Conservation (phyloP, 805 yeast genomes). For the Tetrapisispora arboricola region DNA sequence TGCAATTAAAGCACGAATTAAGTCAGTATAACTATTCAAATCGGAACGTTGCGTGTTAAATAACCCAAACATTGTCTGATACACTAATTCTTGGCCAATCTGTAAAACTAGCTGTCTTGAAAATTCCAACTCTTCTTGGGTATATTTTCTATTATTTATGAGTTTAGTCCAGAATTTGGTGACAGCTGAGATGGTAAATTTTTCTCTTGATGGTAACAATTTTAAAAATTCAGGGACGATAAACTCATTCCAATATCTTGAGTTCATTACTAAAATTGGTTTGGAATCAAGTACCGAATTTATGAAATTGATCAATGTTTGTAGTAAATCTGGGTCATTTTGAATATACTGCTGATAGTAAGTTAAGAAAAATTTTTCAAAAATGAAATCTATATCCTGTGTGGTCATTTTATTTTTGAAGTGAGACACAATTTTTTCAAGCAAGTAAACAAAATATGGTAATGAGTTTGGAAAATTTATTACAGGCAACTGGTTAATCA, state of each 20-base stretch:
- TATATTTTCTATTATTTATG: slow-evolving; percentile 38
- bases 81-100: slow-evolving; percentile 23
- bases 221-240: slow-evolving; percentile 25
- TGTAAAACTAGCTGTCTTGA: slow-evolving; percentile 22
- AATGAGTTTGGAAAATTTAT: slow-evolving; percentile 29
- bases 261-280: slow-evolving; percentile 39
- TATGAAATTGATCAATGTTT: slow-evolving; percentile 42
- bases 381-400: slow-evolving; percentile 29
- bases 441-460: slow-evolving; percentile 36
- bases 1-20: slow-evolving; percentile 39
- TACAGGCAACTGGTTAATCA: slow-evolving; percentile 15
- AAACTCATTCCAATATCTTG: slow-evolving; percentile 18
- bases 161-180: slow-evolving; percentile 45
- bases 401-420: slow-evolving; percentile 27
- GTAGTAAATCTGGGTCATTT: slow-evolving; percentile 51
- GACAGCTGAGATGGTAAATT: slow-evolving; percentile 39
- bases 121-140: slow-evolving; percentile 32
- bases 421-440: slow-evolving; percentile 36
- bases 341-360: slow-evolving; percentile 29
- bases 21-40: slow-evolving; percentile 45
- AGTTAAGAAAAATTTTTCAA: slow-evolving; percentile 32
- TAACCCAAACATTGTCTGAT: slow-evolving; percentile 33
- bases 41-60: slow-evolving; percentile 48
- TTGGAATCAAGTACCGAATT: slow-evolving; percentile 38
- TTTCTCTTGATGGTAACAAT: slow-evolving; percentile 36